Base-by-base conservation (phyloP, 2,329 filamentous ascomycete species). In the Fusarium euwallaceae region DNA sequence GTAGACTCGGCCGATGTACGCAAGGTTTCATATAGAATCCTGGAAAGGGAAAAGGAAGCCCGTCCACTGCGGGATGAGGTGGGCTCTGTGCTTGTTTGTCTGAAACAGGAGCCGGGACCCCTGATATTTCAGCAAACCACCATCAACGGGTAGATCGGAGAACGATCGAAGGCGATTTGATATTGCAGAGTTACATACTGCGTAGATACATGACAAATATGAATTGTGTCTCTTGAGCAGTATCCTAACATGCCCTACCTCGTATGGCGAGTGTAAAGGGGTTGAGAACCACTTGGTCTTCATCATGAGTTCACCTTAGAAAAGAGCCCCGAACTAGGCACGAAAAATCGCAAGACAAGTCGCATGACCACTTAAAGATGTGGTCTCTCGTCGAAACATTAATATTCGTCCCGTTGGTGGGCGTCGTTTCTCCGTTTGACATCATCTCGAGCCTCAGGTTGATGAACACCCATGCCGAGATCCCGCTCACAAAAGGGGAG, bases 81-180 rank as follows among this genome's bases (percentile, higher is more conserved):
- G 53, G 53, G 53, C 43, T 55, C 72, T 63, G 58, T 71, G 63
- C 16, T 59, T 61, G 39, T 62, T 24, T 34, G 70, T 58, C 61
- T 75, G 72, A 75, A 75, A 75, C 72, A 68, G 43, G 59, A 71
- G 66, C 70, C 61, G 48, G 45, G 22, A n/a, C 56, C 72, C 72
- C 72, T 75, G 66, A 73, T 68, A 73, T 73, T 66, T 70, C 36
- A 73, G n/a, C 34, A 41, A 37, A 8, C 53, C 60, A n/a, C 64
- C 51, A 70, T n/a, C 20, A 22, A 51, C 59, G 34, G 34, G 45
- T 27, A 24, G 45, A 51, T 51, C 45, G 45, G 45, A 51, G 62
- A 61, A 22, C 9, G 34, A 53, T 55, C 36, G 36, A 36, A 24
- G n/a, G 62, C 27, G 32, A 8, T 11, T 36, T 17, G 16, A 51